Evolutionary conservation across 1,284 basidiomycete species (phyloP), one percentile per base, ranked within the genome.

Genomic region (Mycosarcoma maydis): DNA sequence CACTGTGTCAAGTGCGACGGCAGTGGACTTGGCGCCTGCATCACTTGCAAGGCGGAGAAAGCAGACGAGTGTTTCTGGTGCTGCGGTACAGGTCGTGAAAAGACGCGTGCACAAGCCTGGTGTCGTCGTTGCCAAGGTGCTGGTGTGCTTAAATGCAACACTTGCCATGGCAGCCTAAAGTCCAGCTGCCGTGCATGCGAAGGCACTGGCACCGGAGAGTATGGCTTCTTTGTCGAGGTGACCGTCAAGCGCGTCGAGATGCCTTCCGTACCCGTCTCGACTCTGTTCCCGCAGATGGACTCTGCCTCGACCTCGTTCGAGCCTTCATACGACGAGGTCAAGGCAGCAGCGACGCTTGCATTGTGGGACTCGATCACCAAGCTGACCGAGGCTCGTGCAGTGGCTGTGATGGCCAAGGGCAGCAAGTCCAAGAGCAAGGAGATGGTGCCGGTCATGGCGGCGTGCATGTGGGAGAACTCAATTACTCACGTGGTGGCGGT

Each of bases 11-110:
- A 58, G 36, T 74, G 72, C 45, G 41, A 62, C 9, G 72, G 72
- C 7, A 50, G 37, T 24, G 49, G 65, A 20, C 27, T 51, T 0
- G 62, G 56, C n/a, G 19, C 45, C 5, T 76, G 72, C 60, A 26
- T 44, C 23, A 59, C 61, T 4, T 74, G 73, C 61, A 71, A 59
- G 36, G 66, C 57, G 1, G 65, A 68, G 33, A 34, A 65, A 27
- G 68, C 75, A 9, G 75, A 76, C 46, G 70, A 71, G 42, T 75
- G 75, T 57, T 76, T 69, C 58, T 76, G 75, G 75, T 76, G 75
- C 49, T 45, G 41, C 10, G 73, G 75, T n/a, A 72, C 65, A 0
- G 75, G 75, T 13, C 54, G 57, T 13, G 65, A 70, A 30, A 75
- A 75, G 71, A 47, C 45, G 13, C 67, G 56, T 6, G 60, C 51